phyloP scores from a whole-genome alignment of 179 eudicot genomes.

The Carnegiea gigantea region DNA sequence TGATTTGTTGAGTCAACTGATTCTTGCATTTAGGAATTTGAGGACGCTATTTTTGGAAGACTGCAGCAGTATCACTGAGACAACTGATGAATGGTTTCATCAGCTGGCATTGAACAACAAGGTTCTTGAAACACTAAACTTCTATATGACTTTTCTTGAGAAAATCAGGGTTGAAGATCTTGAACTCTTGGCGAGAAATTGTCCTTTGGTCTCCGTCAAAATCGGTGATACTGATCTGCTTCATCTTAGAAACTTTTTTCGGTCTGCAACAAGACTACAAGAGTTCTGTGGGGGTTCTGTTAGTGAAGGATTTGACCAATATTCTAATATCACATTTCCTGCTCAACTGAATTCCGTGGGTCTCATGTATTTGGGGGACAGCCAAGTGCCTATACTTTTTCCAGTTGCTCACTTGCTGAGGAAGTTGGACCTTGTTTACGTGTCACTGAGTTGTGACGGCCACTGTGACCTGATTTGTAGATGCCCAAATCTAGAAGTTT shows the following conservation, averaged over 20 bases:
- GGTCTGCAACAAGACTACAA: slow-evolving; percentile 47
- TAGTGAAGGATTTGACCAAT: slow-evolving; percentile 40
- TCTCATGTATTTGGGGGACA: slow-evolving; percentile 48
- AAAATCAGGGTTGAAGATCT: slow-evolving; percentile 51
- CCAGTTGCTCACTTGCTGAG: slow-evolving; percentile 55
- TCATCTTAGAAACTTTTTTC: slow-evolving; percentile 56
- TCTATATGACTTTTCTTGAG: slow-evolving; percentile 66
- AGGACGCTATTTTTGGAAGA: slow-evolving; percentile 64
- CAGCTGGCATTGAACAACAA: slow-evolving; percentile 61
- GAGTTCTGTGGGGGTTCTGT: slow-evolving; percentile 76
- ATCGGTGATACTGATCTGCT: slow-evolving; percentile 64
- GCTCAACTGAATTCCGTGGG: slow-evolving; percentile 51
- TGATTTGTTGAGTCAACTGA: background rate
- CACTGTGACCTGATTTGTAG: slow-evolving; percentile 57
- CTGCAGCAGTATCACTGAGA: slow-evolving; percentile 44
- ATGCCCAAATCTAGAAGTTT: slow-evolving; percentile 82
- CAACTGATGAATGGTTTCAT: slow-evolving; percentile 62
- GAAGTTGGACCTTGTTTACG: slow-evolving; percentile 77
- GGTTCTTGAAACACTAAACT: slow-evolving; percentile 62
- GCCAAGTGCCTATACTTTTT: slow-evolving; percentile 59
- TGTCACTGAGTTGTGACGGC: slow-evolving; percentile 60
- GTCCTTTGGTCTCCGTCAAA: slow-evolving; percentile 65
- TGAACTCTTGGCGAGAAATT: slow-evolving; percentile 59
- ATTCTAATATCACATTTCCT: slow-evolving; percentile 51
- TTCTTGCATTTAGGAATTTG: slow-evolving; percentile 44